A percentile compares a stretch with the other conserved stretches of the same genome.
Evolutionary conservation across 2,329 filamentous ascomycete genomes (phyloP).

Genomic region (Alternaria consortialis): DNA sequence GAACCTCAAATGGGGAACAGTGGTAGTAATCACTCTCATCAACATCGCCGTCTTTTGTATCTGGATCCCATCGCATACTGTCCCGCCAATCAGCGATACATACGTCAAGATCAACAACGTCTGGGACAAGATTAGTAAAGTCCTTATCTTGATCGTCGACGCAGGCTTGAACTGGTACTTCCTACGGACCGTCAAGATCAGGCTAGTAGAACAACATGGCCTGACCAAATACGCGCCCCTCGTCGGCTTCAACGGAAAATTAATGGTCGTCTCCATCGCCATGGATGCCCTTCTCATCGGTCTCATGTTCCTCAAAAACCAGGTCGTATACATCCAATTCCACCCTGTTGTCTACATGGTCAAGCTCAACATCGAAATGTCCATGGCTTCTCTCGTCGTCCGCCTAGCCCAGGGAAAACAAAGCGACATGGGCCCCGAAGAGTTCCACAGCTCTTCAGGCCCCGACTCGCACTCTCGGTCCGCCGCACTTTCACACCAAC

Average conservation of each 20-base stretch:
- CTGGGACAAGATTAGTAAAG: conserved; percentile 65
- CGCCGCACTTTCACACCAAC: conserved; percentile 12
- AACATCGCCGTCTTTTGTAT: conserved; percentile 65
- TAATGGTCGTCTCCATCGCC: conserved; percentile 52
- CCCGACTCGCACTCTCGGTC: conserved; percentile 27
- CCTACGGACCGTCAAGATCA: conserved; percentile 52
- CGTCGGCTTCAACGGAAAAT: conserved; percentile 53
- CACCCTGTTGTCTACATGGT: conserved; percentile 56
- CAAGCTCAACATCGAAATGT: conserved; percentile 58
- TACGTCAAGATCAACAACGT: conserved; percentile 60
- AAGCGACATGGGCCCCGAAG: conserved; percentile 37
- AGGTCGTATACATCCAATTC: conserved; percentile 53
- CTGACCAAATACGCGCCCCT: conserved; percentile 54
- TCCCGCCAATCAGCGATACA: conserved; percentile 40
- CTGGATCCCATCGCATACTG: conserved; percentile 61
- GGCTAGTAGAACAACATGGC: conserved; percentile 51
- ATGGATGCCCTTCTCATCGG: conserved; percentile 55
- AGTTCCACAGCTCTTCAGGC: conserved; percentile 28
- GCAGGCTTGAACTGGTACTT: conserved; percentile 64
- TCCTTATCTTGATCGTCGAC: conserved; percentile 62
- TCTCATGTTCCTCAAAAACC: conserved; percentile 51
- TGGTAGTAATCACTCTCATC: conserved; percentile 57
- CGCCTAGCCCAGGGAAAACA: conserved; percentile 46
- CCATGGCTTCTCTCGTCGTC: conserved; percentile 55
- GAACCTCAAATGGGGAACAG: conserved; percentile 59